Conservation (phyloP, 1,139 yeast genomes). For the Wickerhamomyces sp. region DNA sequence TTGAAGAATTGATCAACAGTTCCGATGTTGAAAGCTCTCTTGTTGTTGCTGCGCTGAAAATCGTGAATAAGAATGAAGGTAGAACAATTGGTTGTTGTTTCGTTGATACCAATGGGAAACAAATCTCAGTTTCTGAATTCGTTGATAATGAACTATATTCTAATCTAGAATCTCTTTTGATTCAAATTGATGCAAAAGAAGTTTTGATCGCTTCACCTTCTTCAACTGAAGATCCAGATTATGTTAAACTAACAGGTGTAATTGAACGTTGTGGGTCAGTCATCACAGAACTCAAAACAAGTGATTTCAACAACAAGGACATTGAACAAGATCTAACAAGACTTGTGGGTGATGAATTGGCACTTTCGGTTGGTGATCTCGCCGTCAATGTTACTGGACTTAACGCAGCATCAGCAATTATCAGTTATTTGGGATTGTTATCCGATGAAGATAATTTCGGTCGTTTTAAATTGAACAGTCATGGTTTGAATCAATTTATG, state of each 20-base stretch:
- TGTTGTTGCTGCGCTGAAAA: conserved; percentile 69
- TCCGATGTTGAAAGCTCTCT: conserved; percentile 54
- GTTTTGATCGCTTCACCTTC: conserved; percentile 54
- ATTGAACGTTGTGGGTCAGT: conserved; percentile 75
- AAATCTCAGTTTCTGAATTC: conserved; percentile 72
- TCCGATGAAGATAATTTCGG: conserved; percentile 51
- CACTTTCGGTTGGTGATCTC: conserved; percentile 55
- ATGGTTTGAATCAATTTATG: conserved; percentile 74
- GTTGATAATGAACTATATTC: conserved; percentile 84
- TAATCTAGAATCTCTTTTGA: conserved; percentile 75
- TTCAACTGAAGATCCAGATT: conserved; percentile 37
- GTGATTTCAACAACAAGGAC: conserved; percentile 45
- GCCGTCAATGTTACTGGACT: conserved; percentile 34
- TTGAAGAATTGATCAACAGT: conserved; percentile 65
- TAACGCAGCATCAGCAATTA: conserved; percentile 56
- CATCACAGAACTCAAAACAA: conserved; percentile 51
- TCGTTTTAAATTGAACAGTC: conserved; percentile 49
- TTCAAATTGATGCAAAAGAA: conserved; percentile 88
- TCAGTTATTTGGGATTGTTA: conserved; percentile 59
- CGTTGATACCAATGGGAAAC: conserved; percentile 64
- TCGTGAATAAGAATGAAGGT: conserved; percentile 39
- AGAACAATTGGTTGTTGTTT: conserved; percentile 73
- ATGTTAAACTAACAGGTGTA: conserved; percentile 49
- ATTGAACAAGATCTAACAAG: conserved; percentile 71
- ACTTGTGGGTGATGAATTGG: conserved; percentile 47